These are phyloP conservation scores for Senecio squalidus DNA, from an alignment of 140 eudicot genomes.

Conservation along the genomic window DNA sequence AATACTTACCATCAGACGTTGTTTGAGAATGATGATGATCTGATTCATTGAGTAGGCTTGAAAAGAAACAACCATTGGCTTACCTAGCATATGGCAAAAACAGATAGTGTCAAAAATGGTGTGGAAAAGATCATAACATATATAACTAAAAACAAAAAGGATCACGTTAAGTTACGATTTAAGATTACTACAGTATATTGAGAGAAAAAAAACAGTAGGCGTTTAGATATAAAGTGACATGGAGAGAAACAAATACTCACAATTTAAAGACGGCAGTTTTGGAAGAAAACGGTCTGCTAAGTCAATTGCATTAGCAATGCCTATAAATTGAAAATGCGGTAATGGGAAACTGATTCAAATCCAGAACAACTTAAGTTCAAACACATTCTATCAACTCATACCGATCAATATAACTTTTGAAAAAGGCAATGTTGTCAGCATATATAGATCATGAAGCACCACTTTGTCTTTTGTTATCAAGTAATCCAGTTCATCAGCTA, in stretches of 20 bases:
- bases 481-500: slow-evolving; percentile 92
- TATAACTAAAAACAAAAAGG: too few species aligned
- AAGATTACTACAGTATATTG: too few species aligned
- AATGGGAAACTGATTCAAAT: not conserved
- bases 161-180: too few species aligned
- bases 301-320: slow-evolving; percentile 97
- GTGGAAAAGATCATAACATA: not conserved
- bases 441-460: slow-evolving; percentile 90
- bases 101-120: not conserved
- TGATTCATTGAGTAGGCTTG: slow-evolving; percentile 80
- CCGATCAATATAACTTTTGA: slow-evolving; percentile 77
- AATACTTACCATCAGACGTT: slow-evolving; percentile 50
- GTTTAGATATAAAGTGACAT: not conserved
- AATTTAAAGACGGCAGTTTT: slow-evolving; percentile 75
- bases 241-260: slow-evolving; percentile 48
- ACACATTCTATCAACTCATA: slow-evolving; percentile 3
- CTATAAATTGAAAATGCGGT: slow-evolving; percentile 28
- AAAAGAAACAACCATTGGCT: slow-evolving; percentile 71
- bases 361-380: not conserved
- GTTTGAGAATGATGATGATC: slow-evolving; percentile 65
- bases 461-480: slow-evolving; percentile 77
- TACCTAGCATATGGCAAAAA: slow-evolving; percentile 37
- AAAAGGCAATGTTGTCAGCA: slow-evolving; percentile 81
- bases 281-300: slow-evolving; percentile 95
- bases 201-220: not conserved